phyloP scores from a whole-genome alignment of 2,329 filamentous ascomycete species.

The Fusarium subtropicale region DNA sequence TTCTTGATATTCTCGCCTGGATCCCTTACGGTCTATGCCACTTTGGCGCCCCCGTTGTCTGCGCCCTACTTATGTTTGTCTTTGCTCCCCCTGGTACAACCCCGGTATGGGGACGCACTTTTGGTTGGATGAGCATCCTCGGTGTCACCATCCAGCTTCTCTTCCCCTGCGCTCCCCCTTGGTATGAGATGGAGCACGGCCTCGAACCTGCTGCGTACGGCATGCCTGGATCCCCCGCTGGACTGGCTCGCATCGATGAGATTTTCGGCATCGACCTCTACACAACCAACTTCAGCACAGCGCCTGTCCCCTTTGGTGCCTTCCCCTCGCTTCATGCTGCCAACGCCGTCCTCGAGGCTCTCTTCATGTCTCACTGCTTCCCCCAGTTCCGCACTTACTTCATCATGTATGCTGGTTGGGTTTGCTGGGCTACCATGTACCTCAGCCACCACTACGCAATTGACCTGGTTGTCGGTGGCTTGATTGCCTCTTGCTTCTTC shows the following conservation, averaged over 20 bases:
- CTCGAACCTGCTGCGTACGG: conserved; percentile 92
- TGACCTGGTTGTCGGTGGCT: conserved; percentile 86
- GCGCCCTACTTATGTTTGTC: conserved; percentile 83
- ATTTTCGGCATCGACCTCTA: conserved; percentile 94
- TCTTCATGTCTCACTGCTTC: conserved; percentile 95
- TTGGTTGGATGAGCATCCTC: conserved; percentile 91
- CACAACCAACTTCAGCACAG: conserved; percentile 90
- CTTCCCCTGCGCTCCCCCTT: conserved; percentile 94
- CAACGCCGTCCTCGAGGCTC: conserved; percentile 86
- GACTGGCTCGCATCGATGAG: conserved; percentile 87
- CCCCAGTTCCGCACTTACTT: conserved; percentile 84
- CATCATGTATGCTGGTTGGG: conserved; percentile 87
- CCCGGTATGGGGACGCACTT: conserved; percentile 85
- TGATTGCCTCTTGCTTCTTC: conserved; percentile 82
- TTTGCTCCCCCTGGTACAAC: conserved; percentile 88
- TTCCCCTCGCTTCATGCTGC: conserved; percentile 94
- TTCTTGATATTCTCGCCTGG: conserved; percentile 91
- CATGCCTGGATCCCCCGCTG: conserved; percentile 89
- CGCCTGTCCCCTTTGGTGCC: conserved; percentile 91
- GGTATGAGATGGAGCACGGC: conserved; percentile 96
- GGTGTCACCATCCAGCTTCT: conserved; percentile 89
- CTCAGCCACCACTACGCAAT: conserved; percentile 97
- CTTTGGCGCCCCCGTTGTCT: conserved; percentile 86
- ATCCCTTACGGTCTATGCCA: conserved; percentile 92
- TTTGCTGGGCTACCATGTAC: conserved; percentile 99